A percentile compares a stretch with the other conserved stretches of the same genome.
Evolutionary conservation across 352 stramenopile species (phyloP).

Genomic region (Stephanocyclus meneghinianus): DNA sequence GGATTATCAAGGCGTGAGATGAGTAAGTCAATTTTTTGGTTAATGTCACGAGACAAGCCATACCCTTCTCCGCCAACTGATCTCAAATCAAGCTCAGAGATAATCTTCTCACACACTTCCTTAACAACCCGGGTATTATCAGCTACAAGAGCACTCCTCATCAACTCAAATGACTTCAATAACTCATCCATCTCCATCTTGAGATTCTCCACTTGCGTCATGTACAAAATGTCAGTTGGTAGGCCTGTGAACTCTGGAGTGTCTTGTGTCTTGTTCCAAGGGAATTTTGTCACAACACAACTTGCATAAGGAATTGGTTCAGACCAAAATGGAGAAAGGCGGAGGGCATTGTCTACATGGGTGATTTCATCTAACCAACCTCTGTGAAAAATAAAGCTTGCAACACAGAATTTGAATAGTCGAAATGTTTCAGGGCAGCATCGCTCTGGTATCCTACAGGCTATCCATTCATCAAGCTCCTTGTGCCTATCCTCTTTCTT

Average conservation of each 20-base stretch:
- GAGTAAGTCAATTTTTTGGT: no score
- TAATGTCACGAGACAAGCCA: no score
- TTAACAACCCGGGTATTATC: neutral
- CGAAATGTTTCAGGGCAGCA: no score
- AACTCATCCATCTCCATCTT: neutral
- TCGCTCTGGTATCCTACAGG: no score
- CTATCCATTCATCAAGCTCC: neutral
- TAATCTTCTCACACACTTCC: neutral
- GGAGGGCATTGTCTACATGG: neutral
- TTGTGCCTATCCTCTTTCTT: neutral
- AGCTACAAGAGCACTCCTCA: neutral
- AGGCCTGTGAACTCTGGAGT: slow-evolving; percentile 6
- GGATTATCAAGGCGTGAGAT: no score
- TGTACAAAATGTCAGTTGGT: slow-evolving; percentile 30
- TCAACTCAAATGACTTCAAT: no score
- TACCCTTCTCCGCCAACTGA: neutral
- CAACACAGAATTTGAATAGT: neutral
- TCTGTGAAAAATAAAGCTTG: neutral
- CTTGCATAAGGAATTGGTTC: neutral
- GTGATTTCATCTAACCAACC: neutral
- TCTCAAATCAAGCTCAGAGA: neutral
- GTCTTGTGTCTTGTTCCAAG: slow-evolving; percentile 23
- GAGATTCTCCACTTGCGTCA: neutral
- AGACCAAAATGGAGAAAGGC: no score
- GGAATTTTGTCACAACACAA: slow-evolving; percentile 17